A percentile compares a stretch with the other conserved stretches of the same genome.
Conservation (phyloP, 208 protist species). For the Wallacemonas sp. region DNA sequence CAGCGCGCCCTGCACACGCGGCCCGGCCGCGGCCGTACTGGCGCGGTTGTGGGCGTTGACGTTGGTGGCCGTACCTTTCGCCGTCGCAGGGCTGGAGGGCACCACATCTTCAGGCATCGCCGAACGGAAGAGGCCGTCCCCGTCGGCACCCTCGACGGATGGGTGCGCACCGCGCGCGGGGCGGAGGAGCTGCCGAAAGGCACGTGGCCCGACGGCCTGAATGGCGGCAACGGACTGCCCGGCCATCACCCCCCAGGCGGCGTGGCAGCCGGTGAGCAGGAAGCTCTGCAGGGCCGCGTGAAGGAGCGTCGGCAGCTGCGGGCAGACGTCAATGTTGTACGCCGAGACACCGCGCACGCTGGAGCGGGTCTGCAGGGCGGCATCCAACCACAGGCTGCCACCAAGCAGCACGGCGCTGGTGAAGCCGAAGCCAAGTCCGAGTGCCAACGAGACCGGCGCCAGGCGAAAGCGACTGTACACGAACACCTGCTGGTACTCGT, state of each 20-base stretch:
- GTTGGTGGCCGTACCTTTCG: too few relatives aligned
- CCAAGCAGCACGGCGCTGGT: slow-evolving; percentile 39
- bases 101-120: too few relatives aligned
- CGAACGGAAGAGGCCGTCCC: too few relatives aligned
- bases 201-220: neutral
- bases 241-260: slow-evolving; percentile 66
- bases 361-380: slow-evolving; percentile 19
- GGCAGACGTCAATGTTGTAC: slow-evolving; percentile 46
- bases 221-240: slow-evolving; percentile 53
- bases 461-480: slow-evolving; percentile 45
- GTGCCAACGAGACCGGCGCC: slow-evolving; percentile 39
- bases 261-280: slow-evolving; percentile 48
- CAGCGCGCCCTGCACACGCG: neutral
- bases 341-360: slow-evolving; percentile 9
- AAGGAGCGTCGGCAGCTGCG: slow-evolving; percentile 52
- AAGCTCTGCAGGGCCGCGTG: slow-evolving; percentile 51
- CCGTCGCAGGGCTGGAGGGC: too few relatives aligned
- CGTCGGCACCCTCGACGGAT: too few relatives aligned
- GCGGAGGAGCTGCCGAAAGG: neutral
- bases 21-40: too few relatives aligned
- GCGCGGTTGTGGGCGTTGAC: too few relatives aligned
- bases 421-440: slow-evolving; percentile 54
- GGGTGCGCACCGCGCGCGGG: neutral
- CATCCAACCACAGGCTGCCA: slow-evolving; percentile 40
- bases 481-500: slow-evolving; percentile 32